phyloP scores from a whole-genome alignment of 1,284 basidiomycete species.

The Papiliotrema fonsecae region DNA sequence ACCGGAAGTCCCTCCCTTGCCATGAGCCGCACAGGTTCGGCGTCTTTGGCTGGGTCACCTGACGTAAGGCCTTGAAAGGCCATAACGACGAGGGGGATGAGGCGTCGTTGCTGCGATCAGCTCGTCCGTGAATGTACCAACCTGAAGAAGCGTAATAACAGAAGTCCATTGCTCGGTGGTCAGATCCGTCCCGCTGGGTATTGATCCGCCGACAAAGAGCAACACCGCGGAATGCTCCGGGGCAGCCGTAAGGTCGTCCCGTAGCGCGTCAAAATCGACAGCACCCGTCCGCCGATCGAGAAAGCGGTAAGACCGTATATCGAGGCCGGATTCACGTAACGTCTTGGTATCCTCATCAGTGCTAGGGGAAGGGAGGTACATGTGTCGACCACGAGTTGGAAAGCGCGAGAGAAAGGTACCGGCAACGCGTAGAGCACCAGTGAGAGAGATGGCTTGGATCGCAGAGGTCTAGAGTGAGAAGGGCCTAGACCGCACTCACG shows the following conservation, averaged over 20 bases:
- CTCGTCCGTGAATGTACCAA: conserved; percentile 4
- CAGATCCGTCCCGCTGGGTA: conserved; percentile 93
- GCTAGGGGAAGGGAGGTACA: conserved; percentile 38
- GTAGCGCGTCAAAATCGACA: conserved; percentile 74
- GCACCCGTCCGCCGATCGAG: conserved; percentile 86
- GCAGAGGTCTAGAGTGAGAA: conserved; percentile 28
- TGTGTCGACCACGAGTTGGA: conserved; percentile 19
- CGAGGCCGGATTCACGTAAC: conserved; percentile 39
- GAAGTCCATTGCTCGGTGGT: conserved; percentile 81
- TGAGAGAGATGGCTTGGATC: conserved; percentile 90
- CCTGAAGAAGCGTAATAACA: conserved; percentile 51
- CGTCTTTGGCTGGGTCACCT: conserved; percentile 43
- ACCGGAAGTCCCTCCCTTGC: conserved; percentile 45
- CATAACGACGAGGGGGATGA: conserved; percentile 44
- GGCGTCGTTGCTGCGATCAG: conserved; percentile 25
- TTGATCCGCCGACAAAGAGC: conserved; percentile 90
- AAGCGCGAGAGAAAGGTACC: conserved; percentile 82
- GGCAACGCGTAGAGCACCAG: conserved; percentile 90
- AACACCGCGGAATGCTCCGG: conserved; percentile 74
- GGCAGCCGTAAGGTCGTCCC: conserved; percentile 56
- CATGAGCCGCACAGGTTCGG: conserved; percentile 45
- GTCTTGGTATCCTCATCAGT: conserved; percentile 37
- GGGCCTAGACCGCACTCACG: conserved; percentile 14
- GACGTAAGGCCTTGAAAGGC: conserved; percentile 44
- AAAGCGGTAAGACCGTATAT: conserved; percentile 53